phyloP scores from a whole-genome alignment of 257 asterid species.

The Petunia axillaris region DNA sequence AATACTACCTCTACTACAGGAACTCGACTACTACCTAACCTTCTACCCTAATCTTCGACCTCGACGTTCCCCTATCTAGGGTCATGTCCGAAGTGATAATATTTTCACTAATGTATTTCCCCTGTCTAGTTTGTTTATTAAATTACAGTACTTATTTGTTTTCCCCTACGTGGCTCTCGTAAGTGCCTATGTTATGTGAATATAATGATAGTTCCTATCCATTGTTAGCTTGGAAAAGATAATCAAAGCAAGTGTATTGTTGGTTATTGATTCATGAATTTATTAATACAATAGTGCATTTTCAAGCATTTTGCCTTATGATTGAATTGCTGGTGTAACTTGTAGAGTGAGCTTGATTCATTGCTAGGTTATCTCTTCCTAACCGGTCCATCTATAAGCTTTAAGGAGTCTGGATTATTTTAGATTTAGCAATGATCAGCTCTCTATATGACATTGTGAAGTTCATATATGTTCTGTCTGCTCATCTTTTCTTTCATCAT shows the following conservation, averaged over 20 bases:
- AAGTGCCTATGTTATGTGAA: neutral
- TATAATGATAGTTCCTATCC: neutral
- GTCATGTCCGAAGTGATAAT: neutral
- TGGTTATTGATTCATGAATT: neutral
- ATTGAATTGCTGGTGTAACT: too few relatives aligned
- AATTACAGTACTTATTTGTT: neutral
- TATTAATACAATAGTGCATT: too few relatives aligned
- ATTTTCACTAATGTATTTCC: neutral
- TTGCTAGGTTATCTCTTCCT: neutral
- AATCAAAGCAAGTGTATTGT: neutral
- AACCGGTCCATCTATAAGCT: slow-evolving; percentile 3
- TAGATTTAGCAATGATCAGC: neutral
- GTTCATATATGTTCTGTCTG: neutral
- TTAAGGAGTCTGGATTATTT: neutral
- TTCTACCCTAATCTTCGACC: too few relatives aligned
- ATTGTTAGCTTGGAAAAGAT: neutral
- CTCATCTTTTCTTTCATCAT: neutral
- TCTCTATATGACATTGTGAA: neutral
- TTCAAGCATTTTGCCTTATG: neutral
- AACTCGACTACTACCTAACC: too few relatives aligned
- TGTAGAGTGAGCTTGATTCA: neutral
- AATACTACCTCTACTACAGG: too few relatives aligned
- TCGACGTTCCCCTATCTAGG: too few relatives aligned
- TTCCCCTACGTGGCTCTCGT: neutral
- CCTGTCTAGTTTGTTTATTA: neutral